Evolutionary conservation across 169 alveolate species (phyloP), one percentile per base, ranked within the genome.

Genomic region (Plasmodium fragile): DNA sequence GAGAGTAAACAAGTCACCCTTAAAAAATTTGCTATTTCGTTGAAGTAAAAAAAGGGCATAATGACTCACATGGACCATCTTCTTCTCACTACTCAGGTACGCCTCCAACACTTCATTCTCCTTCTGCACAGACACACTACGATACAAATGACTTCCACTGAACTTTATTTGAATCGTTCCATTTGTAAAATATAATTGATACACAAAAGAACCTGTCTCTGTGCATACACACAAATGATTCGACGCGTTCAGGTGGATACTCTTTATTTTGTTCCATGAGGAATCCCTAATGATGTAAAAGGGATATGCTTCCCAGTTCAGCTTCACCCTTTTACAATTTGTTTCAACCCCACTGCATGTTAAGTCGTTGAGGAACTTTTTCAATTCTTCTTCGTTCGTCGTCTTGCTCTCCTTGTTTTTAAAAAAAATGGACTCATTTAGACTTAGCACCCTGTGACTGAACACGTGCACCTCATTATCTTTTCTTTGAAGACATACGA

Each of bases 181-280:
- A 32, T 78, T 41, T 11, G 5, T 18, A 13, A 78, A 41, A 59
- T 8, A 5, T 25, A 87, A 16, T 43, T 87, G 75, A 34, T 39
- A 87, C 3, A 87, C 36, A 78, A 18, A 65, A 11, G 81, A 11
- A 22, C 75, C 80, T 11, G 70, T 2, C 1, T 59, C 71, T 10
- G 93, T 87, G 59, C 65, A 72, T 43, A 87, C 16, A 32, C 90
- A 87, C 49, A 87, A 39, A 13, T 78, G 80, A n/a, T 87, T 87
- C 49, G 36, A 36, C 41, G 6, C 52, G 49, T 72, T 78, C 8
- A 87, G 45, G 78, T 87, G 77, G 8, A 87, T 30, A 18, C 81
- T 87, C 18, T 41, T 52, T 0, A 87, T 65, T 39, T 78, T 41
- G 39, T 78, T 87, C 34, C 59, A 55, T 5, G 41, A 55, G 22